These are phyloP conservation scores for Rhododendron kiyosumense DNA, from an alignment of 148 eudicot genomes.

Conservation along the genomic window DNA sequence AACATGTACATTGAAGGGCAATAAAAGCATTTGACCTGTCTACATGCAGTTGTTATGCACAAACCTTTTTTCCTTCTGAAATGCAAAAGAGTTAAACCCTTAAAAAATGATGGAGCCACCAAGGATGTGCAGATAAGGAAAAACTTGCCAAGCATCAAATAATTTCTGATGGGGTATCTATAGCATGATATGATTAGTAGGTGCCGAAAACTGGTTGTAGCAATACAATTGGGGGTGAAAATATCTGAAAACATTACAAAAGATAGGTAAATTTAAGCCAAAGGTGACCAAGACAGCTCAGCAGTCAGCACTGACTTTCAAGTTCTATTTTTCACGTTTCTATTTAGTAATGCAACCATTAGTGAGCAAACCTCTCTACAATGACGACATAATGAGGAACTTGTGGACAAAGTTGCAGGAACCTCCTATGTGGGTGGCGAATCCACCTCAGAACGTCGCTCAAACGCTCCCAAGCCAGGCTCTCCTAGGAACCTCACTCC, in stretches of 20 bases:
- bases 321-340: not conserved
- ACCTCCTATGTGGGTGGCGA: too few species aligned
- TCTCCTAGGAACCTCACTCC: too few species aligned
- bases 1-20: not conserved
- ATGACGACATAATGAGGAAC: not conserved
- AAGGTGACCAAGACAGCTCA: not conserved
- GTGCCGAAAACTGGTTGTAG: not conserved
- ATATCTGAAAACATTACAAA: not conserved
- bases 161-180: not conserved
- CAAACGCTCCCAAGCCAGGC: too few species aligned
- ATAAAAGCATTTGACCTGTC: not conserved
- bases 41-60: not conserved
- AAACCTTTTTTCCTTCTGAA: not conserved
- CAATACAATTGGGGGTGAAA: not conserved
- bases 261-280: not conserved
- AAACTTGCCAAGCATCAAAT: not conserved
- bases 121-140: not conserved
- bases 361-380: not conserved
- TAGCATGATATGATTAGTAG: not conserved
- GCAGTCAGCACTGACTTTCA: not conserved
- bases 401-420: not conserved
- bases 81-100: not conserved
- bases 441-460: too few species aligned
- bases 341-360: not conserved
- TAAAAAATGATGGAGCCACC: not conserved